Base-by-base conservation (phyloP, 2,329 filamentous ascomycete species). In the Pestalotiopsis fici region DNA sequence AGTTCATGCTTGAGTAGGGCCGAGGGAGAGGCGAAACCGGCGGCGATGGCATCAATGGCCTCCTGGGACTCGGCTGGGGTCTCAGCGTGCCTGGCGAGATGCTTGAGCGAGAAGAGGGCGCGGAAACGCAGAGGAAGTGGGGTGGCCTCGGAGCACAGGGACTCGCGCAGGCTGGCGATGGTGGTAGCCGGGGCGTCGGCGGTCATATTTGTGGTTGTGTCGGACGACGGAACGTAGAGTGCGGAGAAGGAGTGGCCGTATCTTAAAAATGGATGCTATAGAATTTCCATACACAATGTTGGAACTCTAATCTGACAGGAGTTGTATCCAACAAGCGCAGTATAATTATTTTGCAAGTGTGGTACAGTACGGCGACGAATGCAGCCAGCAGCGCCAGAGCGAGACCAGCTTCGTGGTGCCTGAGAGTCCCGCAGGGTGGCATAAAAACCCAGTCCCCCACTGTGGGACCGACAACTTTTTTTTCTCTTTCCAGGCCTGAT, bases 41-140 rank as follows among this genome's bases (percentile, higher is more conserved):
- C 94, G 2, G 95, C 94, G 73, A 99, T 99, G 55, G 96, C 95
- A 66, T 90, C 86, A 72, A 92, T 88, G 62, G 89, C 88, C 11
- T 83, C 84, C 37, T 83, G 80, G 37, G 81, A 77, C 72, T 91
- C 89, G 21, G 91, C 88, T 55, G 90, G 89, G n/a, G 57, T 60
- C 7, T 90, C 82, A 21, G 83, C 80, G 71, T 90, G 88, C 67
- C 88, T 90, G 60, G 96, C 95, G 69, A 98, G 85, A 79, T 98
- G 93, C 84, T 99, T 99, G 69, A 99, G 90, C 21, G 95, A 98
- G 85, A 99, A 99, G 74, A 99, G 92, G 56, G 96, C 95, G 74
- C 96, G 94, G 83, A 98, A 99, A 71, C 96, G 94, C 71, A 93
- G 87, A 50, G 95, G 92, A 65, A 99, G 92, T 59, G 95, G 90